Conservation (phyloP, 2,329 filamentous ascomycete species). For the Decorospora gaudefroyi region DNA sequence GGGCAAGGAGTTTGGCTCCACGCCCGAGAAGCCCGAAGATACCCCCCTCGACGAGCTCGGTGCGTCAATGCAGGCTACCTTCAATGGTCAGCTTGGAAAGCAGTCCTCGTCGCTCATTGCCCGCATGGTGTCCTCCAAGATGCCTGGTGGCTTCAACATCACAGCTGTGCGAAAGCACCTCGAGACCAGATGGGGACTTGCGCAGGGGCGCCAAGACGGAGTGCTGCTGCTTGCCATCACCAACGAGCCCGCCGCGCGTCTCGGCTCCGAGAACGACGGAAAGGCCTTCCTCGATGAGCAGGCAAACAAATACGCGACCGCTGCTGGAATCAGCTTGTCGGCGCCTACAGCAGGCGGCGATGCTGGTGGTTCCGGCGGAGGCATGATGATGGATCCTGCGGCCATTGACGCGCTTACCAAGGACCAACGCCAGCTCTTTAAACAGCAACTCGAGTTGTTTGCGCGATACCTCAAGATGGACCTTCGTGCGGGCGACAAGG, state of each 20-base stretch:
- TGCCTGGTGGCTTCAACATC: slow-evolving; percentile 99
- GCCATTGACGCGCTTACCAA: slow-evolving; percentile 96
- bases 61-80: slow-evolving; percentile 96
- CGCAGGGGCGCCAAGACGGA: slow-evolving; percentile 84
- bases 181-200: slow-evolving; percentile 90
- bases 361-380: slow-evolving; percentile 70
- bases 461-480: slow-evolving; percentile 97
- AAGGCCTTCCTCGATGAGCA: slow-evolving; percentile 91
- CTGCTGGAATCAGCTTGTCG: slow-evolving; percentile 81
- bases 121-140: slow-evolving; percentile 95
- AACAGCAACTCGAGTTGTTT: slow-evolving; percentile 94
- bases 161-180: slow-evolving; percentile 93
- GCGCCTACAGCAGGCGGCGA: slow-evolving; percentile 72
- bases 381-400: slow-evolving; percentile 99
- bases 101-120: slow-evolving; percentile 92
- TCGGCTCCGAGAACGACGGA: slow-evolving; percentile 86
- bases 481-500: slow-evolving; percentile 93
- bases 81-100: slow-evolving; percentile 97
- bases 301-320: slow-evolving; percentile 83
- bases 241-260: slow-evolving; percentile 85
- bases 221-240: slow-evolving; percentile 86
- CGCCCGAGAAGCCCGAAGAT: slow-evolving; percentile 97
- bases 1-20: slow-evolving; percentile 97
- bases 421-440: slow-evolving; percentile 93
- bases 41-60: slow-evolving; percentile 93